Percentiles rank a stretch among this genome's conserved stretches.
Evolutionary conservation across 257 asterid species (phyloP).

Genomic region (Rhazya stricta): DNA sequence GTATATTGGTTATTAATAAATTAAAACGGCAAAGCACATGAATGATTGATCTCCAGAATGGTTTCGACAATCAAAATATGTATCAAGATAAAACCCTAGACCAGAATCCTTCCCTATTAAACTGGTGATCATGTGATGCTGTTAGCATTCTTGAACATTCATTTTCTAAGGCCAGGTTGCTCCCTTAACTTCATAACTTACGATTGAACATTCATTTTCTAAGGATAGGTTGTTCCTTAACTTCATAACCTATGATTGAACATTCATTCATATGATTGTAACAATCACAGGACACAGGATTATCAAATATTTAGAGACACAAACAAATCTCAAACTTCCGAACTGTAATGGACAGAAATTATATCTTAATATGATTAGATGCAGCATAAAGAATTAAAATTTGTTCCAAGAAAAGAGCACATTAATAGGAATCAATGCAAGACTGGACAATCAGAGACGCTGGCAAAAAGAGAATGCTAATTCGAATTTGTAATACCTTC

Average conservation of each 20-base stretch:
- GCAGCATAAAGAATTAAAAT: neutral
- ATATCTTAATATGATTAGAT: neutral
- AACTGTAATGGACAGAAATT: neutral
- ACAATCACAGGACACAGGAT: neutral
- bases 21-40: neutral
- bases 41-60: neutral
- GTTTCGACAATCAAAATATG: neutral
- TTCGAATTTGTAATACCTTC: slow-evolving; percentile 50
- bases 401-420: neutral
- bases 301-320: neutral
- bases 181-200: neutral
- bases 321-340: neutral
- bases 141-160: neutral
- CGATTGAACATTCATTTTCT: neutral
- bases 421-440: neutral
- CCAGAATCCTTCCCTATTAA: no score
- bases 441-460: neutral
- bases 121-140: neutral
- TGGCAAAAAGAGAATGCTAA: neutral
- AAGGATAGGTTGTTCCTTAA: neutral
- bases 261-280: neutral
- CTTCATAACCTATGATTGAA: neutral
- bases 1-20: neutral
- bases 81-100: neutral
- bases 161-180: neutral